Conservation (phyloP, 164 flowering plant species). For the Berberis thunbergii region DNA sequence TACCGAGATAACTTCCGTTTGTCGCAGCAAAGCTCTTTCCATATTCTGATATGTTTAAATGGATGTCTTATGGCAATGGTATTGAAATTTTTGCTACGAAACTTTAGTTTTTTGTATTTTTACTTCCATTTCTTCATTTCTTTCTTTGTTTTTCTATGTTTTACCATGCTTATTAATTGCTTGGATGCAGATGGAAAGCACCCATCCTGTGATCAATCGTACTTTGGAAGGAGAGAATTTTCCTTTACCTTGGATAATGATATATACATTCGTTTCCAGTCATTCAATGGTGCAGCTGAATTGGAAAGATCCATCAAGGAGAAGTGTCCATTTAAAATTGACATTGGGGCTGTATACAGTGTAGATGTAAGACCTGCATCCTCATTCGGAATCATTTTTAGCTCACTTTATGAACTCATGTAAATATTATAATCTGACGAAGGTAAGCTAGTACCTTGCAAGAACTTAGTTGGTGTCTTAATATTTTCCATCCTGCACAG, state of each 20-base stretch:
- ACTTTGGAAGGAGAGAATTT: constrained; percentile 77
- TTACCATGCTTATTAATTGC: constrained; percentile 1
- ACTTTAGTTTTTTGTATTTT: constrained; percentile 2
- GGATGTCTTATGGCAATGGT: constrained; percentile 99
- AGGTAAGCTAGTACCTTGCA: no score
- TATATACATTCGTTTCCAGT: constrained; percentile 62
- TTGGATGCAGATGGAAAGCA: constrained; percentile 82
- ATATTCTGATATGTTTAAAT: constrained; percentile 60
- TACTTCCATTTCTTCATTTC: background rate
- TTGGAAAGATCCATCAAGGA: constrained; percentile 73
- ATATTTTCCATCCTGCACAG: no score
- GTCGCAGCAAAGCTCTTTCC: constrained; percentile 84
- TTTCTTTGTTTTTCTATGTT: background rate
- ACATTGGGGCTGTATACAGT: constrained; percentile 91
- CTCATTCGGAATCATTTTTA: background rate
- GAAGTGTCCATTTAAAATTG: constrained; percentile 84
- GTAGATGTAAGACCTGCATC: constrained; percentile 65
- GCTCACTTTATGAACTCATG: no score
- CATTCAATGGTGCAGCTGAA: constrained; percentile 50
- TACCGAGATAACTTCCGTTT: constrained; percentile 1
- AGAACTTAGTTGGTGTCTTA: no score
- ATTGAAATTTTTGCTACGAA: constrained; percentile 8
- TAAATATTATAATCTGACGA: no score
- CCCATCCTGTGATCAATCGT: constrained; percentile 79
- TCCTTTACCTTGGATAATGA: constrained; percentile 78